Base-by-base conservation (phyloP, 2,329 filamentous ascomycete genomes). In the Penicillium sp. region DNA sequence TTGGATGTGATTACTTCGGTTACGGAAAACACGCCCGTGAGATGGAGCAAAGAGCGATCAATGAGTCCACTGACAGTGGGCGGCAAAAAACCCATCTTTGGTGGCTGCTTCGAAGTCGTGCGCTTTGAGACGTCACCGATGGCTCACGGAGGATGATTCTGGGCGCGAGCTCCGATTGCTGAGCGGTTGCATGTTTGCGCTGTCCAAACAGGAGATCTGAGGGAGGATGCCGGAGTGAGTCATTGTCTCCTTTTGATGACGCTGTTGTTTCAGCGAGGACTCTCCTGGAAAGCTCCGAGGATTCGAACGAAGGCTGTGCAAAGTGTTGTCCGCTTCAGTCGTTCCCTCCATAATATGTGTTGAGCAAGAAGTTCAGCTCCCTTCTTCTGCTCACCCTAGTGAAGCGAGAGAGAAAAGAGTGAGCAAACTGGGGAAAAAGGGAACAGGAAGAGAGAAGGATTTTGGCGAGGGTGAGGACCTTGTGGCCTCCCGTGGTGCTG, bases 401-500 rank as follows among this genome's bases (percentile, higher is more conserved):
- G 35, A 41, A 41, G 35, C 13, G 35, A 26, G 4, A 26, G 35
- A 13, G 35, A 15, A 41, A 41, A 15, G 15, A 9, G 11, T 41
- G 13, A 9, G 4, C 8, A 41, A 3, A 19, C 5, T 47, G n/a
- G 15, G 19, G 3, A 21, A 19, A 19, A 21, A 47, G 23, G 21
- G 17, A 41, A 53, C 7, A 3, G 15, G 26, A n/a, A 46, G 52
- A 46, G 26, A 21, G 9, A 56, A 9, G 53, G 29, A 46, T 56
- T 56, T 56, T n/a, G 19, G 46, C 48, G 29, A 13, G 48, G 41
- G 15, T 56, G 53, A 56, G 53, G 53, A 56, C 53, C 53, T 56
- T 56, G 53, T 44, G 44, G 53, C 21, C 23, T 48, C 53, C 53
- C 5, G 44, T 7, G 7, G n/a, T 46, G 17, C 46, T 48, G 21